Conservation (phyloP, 352 stramenopile genomes). For the Globisporangium middletonii region DNA sequence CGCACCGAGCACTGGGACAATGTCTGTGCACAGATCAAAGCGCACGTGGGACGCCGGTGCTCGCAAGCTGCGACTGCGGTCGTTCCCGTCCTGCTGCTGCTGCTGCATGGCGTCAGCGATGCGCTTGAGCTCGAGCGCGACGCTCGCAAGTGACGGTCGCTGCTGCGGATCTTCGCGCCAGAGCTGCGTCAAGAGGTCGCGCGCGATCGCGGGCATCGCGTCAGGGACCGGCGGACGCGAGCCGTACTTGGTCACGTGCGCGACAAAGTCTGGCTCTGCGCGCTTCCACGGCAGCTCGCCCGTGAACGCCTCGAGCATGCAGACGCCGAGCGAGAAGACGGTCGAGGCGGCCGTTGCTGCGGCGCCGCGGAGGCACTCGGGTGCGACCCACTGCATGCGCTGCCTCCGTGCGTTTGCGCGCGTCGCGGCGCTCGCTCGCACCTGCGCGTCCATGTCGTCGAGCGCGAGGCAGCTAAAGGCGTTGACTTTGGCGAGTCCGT, state of each 20-base stretch:
- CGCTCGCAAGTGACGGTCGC: neutral
- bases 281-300: neutral
- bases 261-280: neutral
- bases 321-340: constrained; percentile 7
- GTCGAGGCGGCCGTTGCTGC: neutral
- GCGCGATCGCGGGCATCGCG: neutral
- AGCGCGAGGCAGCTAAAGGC: neutral
- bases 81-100: too few relatives aligned
- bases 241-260: neutral
- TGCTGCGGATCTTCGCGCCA: neutral
- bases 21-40: too few relatives aligned
- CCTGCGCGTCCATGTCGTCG: neutral
- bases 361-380: neutral
- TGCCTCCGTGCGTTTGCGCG: neutral
- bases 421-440: neutral
- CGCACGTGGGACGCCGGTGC: too few relatives aligned
- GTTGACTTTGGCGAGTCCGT: constrained; percentile 4
- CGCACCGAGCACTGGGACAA: neutral
- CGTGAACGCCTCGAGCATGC: constrained; percentile 4
- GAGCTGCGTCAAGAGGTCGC: neutral
- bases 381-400: neutral
- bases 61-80: too few relatives aligned
- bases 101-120: too few relatives aligned
- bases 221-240: neutral
- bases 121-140: neutral